Conservation (phyloP, 306 rosid species). For the Trifolium repens region DNA sequence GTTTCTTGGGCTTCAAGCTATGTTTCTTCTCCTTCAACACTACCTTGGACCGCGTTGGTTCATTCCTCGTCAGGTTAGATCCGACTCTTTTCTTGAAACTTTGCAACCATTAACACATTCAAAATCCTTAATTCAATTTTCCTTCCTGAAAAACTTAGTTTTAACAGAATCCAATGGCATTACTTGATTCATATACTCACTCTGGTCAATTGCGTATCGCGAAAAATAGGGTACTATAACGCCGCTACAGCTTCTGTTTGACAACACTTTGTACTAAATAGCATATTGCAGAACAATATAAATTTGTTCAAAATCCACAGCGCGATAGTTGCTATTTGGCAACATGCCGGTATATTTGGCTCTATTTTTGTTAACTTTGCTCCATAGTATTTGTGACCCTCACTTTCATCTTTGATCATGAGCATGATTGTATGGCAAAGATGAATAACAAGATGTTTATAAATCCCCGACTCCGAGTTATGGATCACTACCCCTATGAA, state of each 20-base stretch:
- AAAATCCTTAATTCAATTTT: slow-evolving; percentile 6
- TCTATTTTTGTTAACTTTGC: slow-evolving; percentile 5
- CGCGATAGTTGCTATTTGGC: not conserved
- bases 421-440: slow-evolving; percentile 14
- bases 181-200: not conserved
- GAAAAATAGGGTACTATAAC: not conserved
- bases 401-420: not conserved
- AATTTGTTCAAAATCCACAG: not conserved
- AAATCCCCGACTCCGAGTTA: too few relatives aligned
- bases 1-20: slow-evolving; percentile 72
- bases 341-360: not conserved
- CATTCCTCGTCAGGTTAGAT: slow-evolving; percentile 90
- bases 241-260: not conserved
- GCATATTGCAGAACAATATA: not conserved
- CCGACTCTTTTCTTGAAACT: slow-evolving; percentile 25
- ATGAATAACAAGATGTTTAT: not conserved
- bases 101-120: slow-evolving; percentile 5
- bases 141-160: slow-evolving; percentile 5
- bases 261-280: not conserved
- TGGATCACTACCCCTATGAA: too few relatives aligned
- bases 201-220: not conserved
- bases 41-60: slow-evolving; percentile 96
- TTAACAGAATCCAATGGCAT: not conserved
- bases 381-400: not conserved
- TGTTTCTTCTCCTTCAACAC: slow-evolving; percentile 88